Conservation (phyloP, 352 stramenopile species). For the Elongisporangium anandrum region DNA sequence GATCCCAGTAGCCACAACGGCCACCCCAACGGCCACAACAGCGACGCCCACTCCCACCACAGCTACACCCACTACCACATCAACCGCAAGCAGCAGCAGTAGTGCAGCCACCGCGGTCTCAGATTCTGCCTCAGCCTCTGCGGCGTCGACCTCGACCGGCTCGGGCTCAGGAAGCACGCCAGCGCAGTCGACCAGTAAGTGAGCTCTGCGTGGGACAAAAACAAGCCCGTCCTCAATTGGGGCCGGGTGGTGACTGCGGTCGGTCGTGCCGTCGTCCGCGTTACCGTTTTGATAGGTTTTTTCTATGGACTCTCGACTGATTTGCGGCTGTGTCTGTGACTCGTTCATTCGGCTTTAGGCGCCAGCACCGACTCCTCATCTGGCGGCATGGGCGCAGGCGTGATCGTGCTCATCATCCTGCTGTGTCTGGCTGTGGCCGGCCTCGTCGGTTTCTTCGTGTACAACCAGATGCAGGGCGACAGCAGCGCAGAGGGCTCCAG, state of each 20-base stretch:
- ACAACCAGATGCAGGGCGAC: constrained; percentile 21
- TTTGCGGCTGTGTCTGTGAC: not conserved
- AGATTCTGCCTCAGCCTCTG: not conserved
- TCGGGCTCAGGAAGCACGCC: not conserved
- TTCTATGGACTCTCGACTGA: not conserved
- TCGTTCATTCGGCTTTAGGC: not conserved
- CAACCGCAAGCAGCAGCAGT: not conserved
- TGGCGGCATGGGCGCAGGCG: constrained; percentile 29
- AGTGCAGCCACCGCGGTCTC: not conserved
- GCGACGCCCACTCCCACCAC: not conserved
- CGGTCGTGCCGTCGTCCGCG: not conserved
- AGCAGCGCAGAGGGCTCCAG: constrained; percentile 9
- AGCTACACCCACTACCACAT: not conserved
- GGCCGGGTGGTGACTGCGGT: not conserved
- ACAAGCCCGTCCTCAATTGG: not conserved
- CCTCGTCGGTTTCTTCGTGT: constrained; percentile 31
- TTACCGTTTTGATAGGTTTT: not conserved
- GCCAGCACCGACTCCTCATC: not conserved
- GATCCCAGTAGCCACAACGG: not conserved
- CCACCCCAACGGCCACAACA: not conserved
- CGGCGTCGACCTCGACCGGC: not conserved
- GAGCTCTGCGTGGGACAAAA: not conserved
- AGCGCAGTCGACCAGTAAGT: not conserved
- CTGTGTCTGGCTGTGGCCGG: constrained; percentile 30
- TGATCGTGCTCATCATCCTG: constrained; percentile 37